Evolutionary conservation across 139 green algal species (phyloP).

Genomic region (Asterochloris sp.): DNA sequence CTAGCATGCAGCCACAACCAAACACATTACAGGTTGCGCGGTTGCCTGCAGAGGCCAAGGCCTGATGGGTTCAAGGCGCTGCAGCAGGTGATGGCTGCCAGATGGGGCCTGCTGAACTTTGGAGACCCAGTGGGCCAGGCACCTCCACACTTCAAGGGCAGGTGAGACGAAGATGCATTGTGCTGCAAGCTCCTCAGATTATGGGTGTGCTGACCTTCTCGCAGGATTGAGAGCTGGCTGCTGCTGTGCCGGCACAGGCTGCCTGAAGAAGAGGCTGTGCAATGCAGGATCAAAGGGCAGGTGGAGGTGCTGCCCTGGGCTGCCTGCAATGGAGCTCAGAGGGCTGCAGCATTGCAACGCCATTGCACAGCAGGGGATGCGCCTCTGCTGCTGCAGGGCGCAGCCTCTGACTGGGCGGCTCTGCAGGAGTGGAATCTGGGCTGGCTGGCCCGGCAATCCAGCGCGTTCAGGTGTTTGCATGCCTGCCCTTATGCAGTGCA

Average conservation of each 20-base stretch:
- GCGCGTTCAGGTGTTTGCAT: constrained; percentile 14
- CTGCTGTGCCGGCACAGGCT: neutral
- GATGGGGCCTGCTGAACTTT: no score
- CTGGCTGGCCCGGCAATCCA: constrained; percentile 20
- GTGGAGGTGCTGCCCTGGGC: neutral
- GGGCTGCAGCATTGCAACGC: neutral
- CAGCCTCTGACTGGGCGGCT: constrained; percentile 26
- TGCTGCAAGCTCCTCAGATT: no score
- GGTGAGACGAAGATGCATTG: no score
- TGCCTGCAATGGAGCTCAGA: neutral
- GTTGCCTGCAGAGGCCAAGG: no score
- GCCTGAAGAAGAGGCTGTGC: neutral
- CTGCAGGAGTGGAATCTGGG: constrained; percentile 23
- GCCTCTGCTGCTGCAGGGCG: constrained; percentile 27
- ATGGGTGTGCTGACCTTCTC: neutral
- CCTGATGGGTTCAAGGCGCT: no score
- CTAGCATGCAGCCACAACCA: no score
- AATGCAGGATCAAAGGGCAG: neutral
- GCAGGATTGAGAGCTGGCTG: neutral
- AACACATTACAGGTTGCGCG: no score
- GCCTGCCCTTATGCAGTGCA: neutral
- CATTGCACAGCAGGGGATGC: constrained; percentile 1
- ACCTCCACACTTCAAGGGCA: no score
- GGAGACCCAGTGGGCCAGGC: no score
- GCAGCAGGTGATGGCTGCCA: no score